These are phyloP conservation scores for Pilatotrama ljubarskyi DNA, from an alignment of 768 basidiomycete genomes.

Conservation along the genomic window DNA sequence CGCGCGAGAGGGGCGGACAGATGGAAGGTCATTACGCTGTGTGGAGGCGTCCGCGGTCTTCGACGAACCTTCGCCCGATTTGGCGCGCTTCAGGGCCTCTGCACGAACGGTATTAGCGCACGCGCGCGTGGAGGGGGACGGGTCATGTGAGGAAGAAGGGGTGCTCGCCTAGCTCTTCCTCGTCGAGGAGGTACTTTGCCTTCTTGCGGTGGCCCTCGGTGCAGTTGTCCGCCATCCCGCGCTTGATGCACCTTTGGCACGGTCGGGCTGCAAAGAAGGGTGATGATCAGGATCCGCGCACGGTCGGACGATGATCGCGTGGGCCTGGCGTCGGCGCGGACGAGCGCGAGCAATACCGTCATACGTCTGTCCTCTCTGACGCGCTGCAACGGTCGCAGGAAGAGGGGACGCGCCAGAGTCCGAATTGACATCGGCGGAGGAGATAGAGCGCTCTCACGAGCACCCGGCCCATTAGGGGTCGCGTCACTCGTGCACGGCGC, in stretches of 20 bases:
- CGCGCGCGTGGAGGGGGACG: not conserved
- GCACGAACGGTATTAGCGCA: conserved; percentile 26
- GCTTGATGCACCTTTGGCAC: conserved; percentile 94
- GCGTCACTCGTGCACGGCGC: not conserved
- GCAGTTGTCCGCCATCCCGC: conserved; percentile 85
- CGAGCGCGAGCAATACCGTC: not conserved
- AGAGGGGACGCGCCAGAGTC: not conserved
- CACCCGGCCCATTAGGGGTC: not conserved
- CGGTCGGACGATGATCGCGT: not conserved
- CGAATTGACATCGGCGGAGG: conserved; percentile 3
- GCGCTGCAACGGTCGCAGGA: not conserved
- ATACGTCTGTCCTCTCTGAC: no score
- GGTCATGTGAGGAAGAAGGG: conserved; percentile 19
- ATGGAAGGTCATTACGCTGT: conserved; percentile 22
- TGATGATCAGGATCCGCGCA: conserved; percentile 15
- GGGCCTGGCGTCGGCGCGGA: not conserved
- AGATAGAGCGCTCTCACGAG: not conserved
- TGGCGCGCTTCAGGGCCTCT: conserved; percentile 43
- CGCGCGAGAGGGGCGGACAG: not conserved
- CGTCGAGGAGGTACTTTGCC: conserved; percentile 94
- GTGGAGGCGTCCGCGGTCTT: conserved; percentile 24
- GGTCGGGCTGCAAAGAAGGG: conserved; percentile 71
- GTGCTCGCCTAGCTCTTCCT: conserved; percentile 81
- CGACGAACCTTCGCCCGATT: conserved; percentile 28
- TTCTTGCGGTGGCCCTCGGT: conserved; percentile 97